Percentiles rank a stretch among this genome's conserved stretches.
These are phyloP conservation scores for Carex kokanica DNA, from an alignment of 176 grass and related monocot genomes.

Conservation along the genomic window DNA sequence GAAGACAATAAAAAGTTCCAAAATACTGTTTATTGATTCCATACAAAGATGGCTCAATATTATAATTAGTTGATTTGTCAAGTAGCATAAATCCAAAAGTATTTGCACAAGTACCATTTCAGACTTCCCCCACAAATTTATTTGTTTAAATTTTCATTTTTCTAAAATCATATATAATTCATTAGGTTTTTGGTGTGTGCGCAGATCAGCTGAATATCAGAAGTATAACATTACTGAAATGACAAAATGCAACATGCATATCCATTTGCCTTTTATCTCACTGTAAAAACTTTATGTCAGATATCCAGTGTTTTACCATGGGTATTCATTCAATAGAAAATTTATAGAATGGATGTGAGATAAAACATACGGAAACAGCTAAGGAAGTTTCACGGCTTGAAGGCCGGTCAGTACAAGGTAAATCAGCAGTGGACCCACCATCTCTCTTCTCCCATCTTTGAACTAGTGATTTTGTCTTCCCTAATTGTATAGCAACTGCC, in stretches of 20 bases:
- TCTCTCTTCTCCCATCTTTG: constrained; percentile 91
- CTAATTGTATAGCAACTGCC: constrained; percentile 82
- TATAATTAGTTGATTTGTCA: not conserved
- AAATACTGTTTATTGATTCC: not conserved
- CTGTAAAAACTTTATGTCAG: not conserved
- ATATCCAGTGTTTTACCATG: not conserved
- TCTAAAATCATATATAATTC: not conserved
- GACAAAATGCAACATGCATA: constrained; percentile 3
- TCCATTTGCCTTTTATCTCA: not conserved
- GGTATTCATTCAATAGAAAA: not conserved
- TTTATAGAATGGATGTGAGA: constrained; percentile 12
- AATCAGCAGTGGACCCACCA: constrained; percentile 38
- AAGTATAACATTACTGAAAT: not conserved
- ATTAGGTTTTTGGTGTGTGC: not conserved
- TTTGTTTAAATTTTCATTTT: constrained; percentile 3
- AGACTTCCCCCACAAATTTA: not conserved
- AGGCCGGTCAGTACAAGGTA: constrained; percentile 34
- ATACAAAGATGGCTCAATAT: not conserved
- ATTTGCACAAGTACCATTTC: not conserved
- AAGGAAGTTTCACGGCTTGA: constrained; percentile 28
- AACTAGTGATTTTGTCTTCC: constrained; percentile 86
- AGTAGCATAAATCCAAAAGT: not conserved
- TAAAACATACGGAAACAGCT: constrained; percentile 39
- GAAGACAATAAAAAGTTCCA: not conserved
- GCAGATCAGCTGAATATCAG: not conserved